phyloP scores from a whole-genome alignment of 2,329 filamentous ascomycete genomes.

The Dendrostoma leiphaemia region DNA sequence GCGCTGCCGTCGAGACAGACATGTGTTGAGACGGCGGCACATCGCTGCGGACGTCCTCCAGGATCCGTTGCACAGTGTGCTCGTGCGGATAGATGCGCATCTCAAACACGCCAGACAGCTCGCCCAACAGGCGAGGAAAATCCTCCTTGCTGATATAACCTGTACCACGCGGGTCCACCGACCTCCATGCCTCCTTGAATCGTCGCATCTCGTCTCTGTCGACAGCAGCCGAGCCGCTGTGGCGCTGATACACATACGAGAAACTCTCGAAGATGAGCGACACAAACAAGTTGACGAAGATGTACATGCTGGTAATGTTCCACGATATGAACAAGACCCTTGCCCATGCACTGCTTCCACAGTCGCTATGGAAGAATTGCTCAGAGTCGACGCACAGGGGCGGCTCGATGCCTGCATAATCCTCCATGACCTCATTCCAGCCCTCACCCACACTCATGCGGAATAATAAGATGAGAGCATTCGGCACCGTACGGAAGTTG shows the following conservation, averaged over 20 bases:
- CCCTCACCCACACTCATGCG: conserved; percentile 91
- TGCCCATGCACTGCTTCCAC: conserved; percentile 87
- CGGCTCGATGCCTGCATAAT: conserved; percentile 76
- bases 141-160: conserved; percentile 88
- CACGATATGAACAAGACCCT: conserved; percentile 87
- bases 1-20: conserved; percentile 49
- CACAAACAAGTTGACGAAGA: conserved; percentile 97
- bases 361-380: conserved; percentile 85
- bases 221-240: conserved; percentile 85
- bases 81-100: conserved; percentile 95
- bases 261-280: conserved; percentile 99
- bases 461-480: conserved; percentile 90
- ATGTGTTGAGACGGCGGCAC: conserved; percentile 50
- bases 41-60: conserved; percentile 76
- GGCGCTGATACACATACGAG: conserved; percentile 97
- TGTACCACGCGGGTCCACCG: conserved; percentile 85
- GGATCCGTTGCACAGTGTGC: conserved; percentile 79
- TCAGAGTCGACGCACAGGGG: conserved; percentile 74
- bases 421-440: conserved; percentile 97
- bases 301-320: conserved; percentile 99
- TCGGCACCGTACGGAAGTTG: conserved; percentile 92
- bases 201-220: conserved; percentile 91
- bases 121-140: conserved; percentile 84
- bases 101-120: conserved; percentile 92
- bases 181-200: conserved; percentile 98